phyloP scores from a whole-genome alignment of 805 yeast genomes.

The Nematodospora valgi region DNA sequence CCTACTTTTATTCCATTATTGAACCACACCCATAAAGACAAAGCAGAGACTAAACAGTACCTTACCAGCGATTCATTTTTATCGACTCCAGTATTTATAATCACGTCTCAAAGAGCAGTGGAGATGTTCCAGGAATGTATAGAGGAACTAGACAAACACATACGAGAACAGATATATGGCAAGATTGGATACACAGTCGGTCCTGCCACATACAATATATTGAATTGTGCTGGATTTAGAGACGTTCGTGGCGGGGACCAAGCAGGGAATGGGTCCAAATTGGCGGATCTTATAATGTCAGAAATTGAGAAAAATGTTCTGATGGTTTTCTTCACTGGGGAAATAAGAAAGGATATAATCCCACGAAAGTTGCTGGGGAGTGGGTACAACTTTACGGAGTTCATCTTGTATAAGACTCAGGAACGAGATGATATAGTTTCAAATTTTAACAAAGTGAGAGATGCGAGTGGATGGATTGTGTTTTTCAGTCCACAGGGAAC shows the following conservation, averaged over 20 bases:
- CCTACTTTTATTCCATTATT: conserved; percentile 72
- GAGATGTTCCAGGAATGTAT: conserved; percentile 62
- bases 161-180: conserved; percentile 26
- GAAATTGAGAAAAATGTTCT: conserved; percentile 29
- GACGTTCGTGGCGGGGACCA: conserved; percentile 67
- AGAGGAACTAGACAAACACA: conserved; percentile 11
- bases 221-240: conserved; percentile 59
- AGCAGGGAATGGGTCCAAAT: conserved; percentile 77
- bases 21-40: conserved; percentile 56
- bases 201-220: conserved; percentile 71
- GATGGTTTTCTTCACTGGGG: conserved; percentile 80
- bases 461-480: conserved; percentile 58
- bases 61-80: conserved; percentile 44
- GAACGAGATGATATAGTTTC: conserved; percentile 40
- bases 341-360: conserved; percentile 74
- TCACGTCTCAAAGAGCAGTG: conserved; percentile 90
- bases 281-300: conserved; percentile 60
- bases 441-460: conserved; percentile 23
- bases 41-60: conserved; percentile 39
- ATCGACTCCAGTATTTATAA: conserved; percentile 52
- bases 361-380: conserved; percentile 53
- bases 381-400: conserved; percentile 51
- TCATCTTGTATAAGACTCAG: conserved; percentile 67
- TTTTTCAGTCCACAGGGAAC: conserved; percentile 94
- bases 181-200: conserved; percentile 85